A percentile compares a stretch with the other conserved stretches of the same genome.
These are phyloP conservation scores for Entophlyctis luteolus DNA, from an alignment of 192 early-diverging fungal genomes.

Conservation along the genomic window DNA sequence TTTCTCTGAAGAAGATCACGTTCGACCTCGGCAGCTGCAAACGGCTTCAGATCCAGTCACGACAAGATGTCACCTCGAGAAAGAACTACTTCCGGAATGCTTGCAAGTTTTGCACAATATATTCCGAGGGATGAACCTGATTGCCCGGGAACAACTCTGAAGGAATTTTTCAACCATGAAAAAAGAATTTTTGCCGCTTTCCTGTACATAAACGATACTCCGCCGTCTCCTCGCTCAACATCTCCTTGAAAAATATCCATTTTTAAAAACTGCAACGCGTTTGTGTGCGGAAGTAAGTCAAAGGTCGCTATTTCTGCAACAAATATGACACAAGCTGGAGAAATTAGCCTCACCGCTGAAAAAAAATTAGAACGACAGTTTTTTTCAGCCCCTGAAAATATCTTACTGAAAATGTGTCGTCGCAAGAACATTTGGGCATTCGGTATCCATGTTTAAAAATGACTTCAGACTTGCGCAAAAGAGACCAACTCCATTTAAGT, in stretches of 20 bases:
- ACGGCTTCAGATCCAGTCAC: too few species aligned
- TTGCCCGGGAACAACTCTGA: conserved; percentile 38
- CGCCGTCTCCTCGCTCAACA: conserved; percentile 37
- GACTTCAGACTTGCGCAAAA: conserved; percentile 67
- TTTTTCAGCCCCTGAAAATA: background rate
- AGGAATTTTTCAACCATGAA: background rate
- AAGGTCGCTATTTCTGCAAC: conserved; percentile 43
- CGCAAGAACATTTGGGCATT: conserved; percentile 66
- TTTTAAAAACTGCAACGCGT: conserved; percentile 44
- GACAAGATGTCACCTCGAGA: conserved; percentile 36
- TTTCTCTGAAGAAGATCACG: too few species aligned
- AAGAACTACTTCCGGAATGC: conserved; percentile 32
- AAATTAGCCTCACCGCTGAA: background rate
- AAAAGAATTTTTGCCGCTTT: background rate
- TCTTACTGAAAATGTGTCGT: conserved; percentile 89
- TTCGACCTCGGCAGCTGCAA: too few species aligned
- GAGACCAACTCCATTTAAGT: conserved; percentile 71
- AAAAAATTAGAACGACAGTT: background rate
- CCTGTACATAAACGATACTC: conserved; percentile 62
- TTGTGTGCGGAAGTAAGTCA: conserved; percentile 37
- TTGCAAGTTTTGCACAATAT: conserved; percentile 48
- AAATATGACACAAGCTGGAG: background rate
- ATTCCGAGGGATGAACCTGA: conserved; percentile 39
- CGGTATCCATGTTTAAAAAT: conserved; percentile 40
- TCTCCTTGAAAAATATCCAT: conserved; percentile 57